phyloP scores from a whole-genome alignment of 352 stramenopile species.

The Globisporangium recalcitrans region DNA sequence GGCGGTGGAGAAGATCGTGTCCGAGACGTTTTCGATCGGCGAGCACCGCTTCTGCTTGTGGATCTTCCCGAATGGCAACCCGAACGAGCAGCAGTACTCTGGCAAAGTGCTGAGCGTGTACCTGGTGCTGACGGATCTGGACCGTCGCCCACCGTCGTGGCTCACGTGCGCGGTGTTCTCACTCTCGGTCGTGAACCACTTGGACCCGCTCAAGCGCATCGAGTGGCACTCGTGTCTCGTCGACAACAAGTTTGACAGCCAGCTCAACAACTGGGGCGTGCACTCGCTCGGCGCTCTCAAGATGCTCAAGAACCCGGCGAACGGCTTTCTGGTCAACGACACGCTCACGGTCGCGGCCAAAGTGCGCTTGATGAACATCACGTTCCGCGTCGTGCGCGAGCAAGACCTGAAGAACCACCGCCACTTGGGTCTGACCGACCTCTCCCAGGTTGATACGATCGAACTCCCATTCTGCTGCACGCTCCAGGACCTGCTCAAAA shows the following conservation, averaged over 20 bases:
- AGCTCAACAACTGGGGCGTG: slow-evolving; percentile 80
- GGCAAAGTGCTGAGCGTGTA: slow-evolving; percentile 70
- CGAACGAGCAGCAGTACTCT: slow-evolving; percentile 68
- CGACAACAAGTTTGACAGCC: slow-evolving; percentile 77
- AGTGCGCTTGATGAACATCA: slow-evolving; percentile 76
- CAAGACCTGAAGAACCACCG: slow-evolving; percentile 42
- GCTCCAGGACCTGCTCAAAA: slow-evolving; percentile 43
- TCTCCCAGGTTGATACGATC: slow-evolving; percentile 39
- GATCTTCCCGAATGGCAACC: slow-evolving; percentile 78
- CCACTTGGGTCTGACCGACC: slow-evolving; percentile 50
- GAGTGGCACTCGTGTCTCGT: slow-evolving; percentile 78
- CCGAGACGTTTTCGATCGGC: slow-evolving; percentile 64
- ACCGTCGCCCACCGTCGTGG: slow-evolving; percentile 46
- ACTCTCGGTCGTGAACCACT: slow-evolving; percentile 51
- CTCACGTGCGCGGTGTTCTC: slow-evolving; percentile 80
- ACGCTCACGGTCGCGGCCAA: slow-evolving; percentile 59
- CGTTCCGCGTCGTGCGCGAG: slow-evolving; percentile 67
- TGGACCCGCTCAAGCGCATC: slow-evolving; percentile 38
- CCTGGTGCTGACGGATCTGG: slow-evolving; percentile 71
- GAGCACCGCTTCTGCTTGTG: slow-evolving; percentile 75
- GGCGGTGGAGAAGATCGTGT: slow-evolving; percentile 64
- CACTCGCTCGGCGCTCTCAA: slow-evolving; percentile 62
- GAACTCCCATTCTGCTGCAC: slow-evolving; percentile 68
- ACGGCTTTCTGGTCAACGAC: slow-evolving; percentile 43
- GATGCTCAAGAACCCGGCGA: slow-evolving; percentile 45